phyloP scores from a whole-genome alignment of 306 rosid species.

The Cicer arietinum region DNA sequence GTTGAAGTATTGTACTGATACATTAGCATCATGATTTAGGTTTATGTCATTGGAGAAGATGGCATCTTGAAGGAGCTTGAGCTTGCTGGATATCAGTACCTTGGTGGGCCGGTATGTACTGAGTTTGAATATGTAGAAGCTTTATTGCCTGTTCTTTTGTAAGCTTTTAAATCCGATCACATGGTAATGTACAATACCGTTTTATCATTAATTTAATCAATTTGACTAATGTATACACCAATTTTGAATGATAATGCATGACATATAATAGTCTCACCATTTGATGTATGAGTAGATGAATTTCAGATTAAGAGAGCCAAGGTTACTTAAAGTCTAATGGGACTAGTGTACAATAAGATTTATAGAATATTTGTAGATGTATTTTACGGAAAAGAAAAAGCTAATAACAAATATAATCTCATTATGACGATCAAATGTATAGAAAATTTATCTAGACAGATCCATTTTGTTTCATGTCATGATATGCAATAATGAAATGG shows the following conservation, averaged over 20 bases:
- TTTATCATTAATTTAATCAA: constrained; percentile 8
- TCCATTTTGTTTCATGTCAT: constrained; percentile 4
- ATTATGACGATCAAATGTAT: not conserved
- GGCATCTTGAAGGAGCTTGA: constrained; percentile 99
- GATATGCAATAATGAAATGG: not conserved
- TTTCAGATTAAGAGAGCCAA: not conserved
- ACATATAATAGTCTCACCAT: constrained; percentile 17
- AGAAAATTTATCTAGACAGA: constrained; percentile 7
- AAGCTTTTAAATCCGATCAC: constrained; percentile 32
- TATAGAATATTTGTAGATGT: constrained; percentile 2
- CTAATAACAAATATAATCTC: constrained; percentile 5
- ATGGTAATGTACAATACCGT: constrained; percentile 19
- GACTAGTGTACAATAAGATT: not conserved
- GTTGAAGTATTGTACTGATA: constrained; percentile 46
- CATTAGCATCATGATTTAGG: constrained; percentile 57
- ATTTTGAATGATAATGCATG: constrained; percentile 35
- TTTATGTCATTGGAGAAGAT: constrained; percentile 97
- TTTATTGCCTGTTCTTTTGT: constrained; percentile 13
- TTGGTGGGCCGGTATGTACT: constrained; percentile 92
- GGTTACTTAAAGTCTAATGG: not conserved
- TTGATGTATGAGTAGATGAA: not conserved
- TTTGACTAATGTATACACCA: constrained; percentile 5
- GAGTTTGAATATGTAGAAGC: constrained; percentile 13
- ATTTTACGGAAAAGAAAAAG: constrained; percentile 16
- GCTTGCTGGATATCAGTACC: constrained; percentile 92